phyloP scores from a whole-genome alignment of 2,329 filamentous ascomycete genomes.

The Pseudocercospora ulei region DNA sequence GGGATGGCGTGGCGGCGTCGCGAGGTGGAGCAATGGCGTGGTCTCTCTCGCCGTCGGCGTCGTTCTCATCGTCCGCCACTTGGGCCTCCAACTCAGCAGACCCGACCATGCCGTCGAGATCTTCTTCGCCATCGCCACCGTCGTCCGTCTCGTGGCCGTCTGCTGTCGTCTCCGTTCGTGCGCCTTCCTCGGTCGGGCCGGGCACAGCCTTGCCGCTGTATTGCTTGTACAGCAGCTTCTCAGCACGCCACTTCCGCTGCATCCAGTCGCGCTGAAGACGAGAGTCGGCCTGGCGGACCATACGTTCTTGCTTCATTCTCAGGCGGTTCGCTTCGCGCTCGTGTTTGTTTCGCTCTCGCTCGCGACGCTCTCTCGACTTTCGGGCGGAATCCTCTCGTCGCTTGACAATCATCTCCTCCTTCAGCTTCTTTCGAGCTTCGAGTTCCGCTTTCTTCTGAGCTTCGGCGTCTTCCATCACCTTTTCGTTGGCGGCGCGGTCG shows the following conservation, averaged over 20 bases:
- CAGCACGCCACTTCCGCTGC: constrained; percentile 16
- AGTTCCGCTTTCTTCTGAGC: constrained; percentile 20
- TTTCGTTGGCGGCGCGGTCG: constrained; percentile 21
- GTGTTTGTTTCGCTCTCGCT: constrained; percentile 16
- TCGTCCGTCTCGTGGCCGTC: constrained; percentile 13
- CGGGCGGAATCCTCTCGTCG: constrained; percentile 11
- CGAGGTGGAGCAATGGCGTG: constrained; percentile 3
- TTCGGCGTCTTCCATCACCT: constrained; percentile 14
- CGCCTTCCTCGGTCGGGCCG: background rate
- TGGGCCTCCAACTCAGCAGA: constrained; percentile 12
- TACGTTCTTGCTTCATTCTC: constrained; percentile 10
- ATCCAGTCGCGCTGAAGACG: constrained; percentile 22
- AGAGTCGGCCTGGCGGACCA: constrained; percentile 10
- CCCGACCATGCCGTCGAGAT: constrained; percentile 4
- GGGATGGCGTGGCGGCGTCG: constrained; percentile 7
- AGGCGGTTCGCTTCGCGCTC: constrained; percentile 16
- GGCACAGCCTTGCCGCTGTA: constrained; percentile 19
- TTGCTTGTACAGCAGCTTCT: constrained; percentile 21
- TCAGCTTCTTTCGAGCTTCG: constrained; percentile 17
- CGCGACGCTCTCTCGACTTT: constrained; percentile 15
- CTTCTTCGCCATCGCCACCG: constrained; percentile 13
- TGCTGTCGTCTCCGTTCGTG: constrained; percentile 11
- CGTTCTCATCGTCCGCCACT: constrained; percentile 13
- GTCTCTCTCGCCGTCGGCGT: constrained; percentile 11
- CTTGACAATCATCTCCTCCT: constrained; percentile 13